Base-by-base conservation (phyloP, 805 yeast genomes). In the Debaryomyces castellii region DNA sequence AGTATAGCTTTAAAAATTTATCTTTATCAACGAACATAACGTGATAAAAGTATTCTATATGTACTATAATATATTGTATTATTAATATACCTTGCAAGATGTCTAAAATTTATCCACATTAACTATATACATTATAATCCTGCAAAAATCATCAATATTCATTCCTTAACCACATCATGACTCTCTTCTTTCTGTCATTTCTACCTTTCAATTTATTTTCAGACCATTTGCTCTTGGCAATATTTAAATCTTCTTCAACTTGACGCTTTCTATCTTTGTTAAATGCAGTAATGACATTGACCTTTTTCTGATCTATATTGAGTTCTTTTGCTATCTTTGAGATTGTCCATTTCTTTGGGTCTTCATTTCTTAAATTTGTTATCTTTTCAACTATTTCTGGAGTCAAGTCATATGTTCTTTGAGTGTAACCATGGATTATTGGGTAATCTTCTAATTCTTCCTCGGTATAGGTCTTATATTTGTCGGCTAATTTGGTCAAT, bases 311-410 rank as follows among this genome's bases (percentile, higher is more conserved):
- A 5, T 82, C 79, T 30, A 87, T 75, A 25, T 72, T 66, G 59
- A 74, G 89, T 63, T 81, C 73, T 50, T 73, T 66, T 10, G 90
- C 89, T 44, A 88, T 71, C 11, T 72, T 76, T 45, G 77, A 74
- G 51, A 85, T 75, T 12, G 89, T 82, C 81, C 88, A 82, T 39
- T 65, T 70, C 23, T 67, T 69, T 1, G 94, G 92, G 55, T 87
- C 80, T 33, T 66, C 59, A 11, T 53, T 47, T 57, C 95, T 78
- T 52, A 86, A 69, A 35, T 66, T 56, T 51, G 70, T 71, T 46
- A 88, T 85, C 62, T 85, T 82, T 25, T 63, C 64, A 10, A 82
- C 80, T 23, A 82, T 80, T 25, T 73, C 77, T 9, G 81, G 82
- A 4, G 81, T 77, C 46, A 87, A 66, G 48, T 79, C 78, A 59